Evolutionary conservation across 805 yeast species (phyloP), one percentile per base, ranked within the genome.

Genomic region (Wickerhamiella brachini): DNA sequence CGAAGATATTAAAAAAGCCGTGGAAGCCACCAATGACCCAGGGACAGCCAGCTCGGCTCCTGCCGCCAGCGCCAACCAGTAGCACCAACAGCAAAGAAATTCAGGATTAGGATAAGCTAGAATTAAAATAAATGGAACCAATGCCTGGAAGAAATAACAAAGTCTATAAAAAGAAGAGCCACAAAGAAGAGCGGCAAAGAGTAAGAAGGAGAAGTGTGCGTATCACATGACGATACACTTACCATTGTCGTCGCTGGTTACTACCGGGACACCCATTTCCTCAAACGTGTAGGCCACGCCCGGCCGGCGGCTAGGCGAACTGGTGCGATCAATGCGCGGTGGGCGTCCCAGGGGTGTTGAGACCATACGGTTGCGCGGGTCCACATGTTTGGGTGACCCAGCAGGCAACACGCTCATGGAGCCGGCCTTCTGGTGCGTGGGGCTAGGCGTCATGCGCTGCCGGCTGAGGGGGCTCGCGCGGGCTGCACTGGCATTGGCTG

Each of bases 1-100:
- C 9, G 71, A 63, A 0, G 74, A 72, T 1, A 83, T 89, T 5
- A 13, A 37, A 15, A 37, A n/a, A 20, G 41, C 41, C 10, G 41
- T 37, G 6, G 41, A 37, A 13, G 20, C 17, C 18, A 37, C 41
- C 18, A 37, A 13, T 5, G 41, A 37, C 17, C 41, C 41, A 20
- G 41, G 26, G 8, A 8, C 8, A 24, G 26, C 26, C n/a, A n/a
- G n/a, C n/a, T n/a, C n/a, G n/a, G n/a, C n/a, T n/a, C n/a, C n/a
- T n/a, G n/a, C n/a, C n/a, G n/a, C n/a, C n/a, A n/a, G n/a, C n/a
- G n/a, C n/a, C n/a, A n/a, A n/a, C n/a, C n/a, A n/a, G n/a, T n/a
- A n/a, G n/a, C n/a, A n/a, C n/a, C n/a, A n/a, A n/a, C n/a, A n/a
- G n/a, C n/a, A n/a, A n/a, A n/a, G n/a, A n/a, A n/a, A n/a, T n/a